These are phyloP conservation scores for Cadophora luteo-olivacea DNA, from an alignment of 2,329 filamentous ascomycete genomes.

Conservation along the genomic window DNA sequence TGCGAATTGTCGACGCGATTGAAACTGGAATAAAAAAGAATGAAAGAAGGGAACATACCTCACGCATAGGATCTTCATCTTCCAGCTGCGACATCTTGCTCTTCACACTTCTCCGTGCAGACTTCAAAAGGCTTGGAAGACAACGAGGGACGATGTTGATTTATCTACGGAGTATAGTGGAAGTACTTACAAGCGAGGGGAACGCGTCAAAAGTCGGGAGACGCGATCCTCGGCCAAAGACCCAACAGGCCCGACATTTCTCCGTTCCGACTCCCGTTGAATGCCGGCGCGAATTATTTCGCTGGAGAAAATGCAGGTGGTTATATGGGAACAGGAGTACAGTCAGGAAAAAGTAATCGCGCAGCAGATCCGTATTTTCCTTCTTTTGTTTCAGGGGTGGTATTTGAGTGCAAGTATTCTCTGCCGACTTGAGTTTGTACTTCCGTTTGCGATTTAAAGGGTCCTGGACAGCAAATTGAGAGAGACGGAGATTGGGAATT, in stretches of 20 bases:
- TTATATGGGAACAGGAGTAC: neutral
- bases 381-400: neutral
- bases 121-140: neutral
- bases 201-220: neutral
- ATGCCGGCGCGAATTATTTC: constrained; percentile 5
- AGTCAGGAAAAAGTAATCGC: constrained; percentile 13
- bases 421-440: neutral
- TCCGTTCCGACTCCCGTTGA: neutral
- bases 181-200: neutral
- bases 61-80: constrained; percentile 24
- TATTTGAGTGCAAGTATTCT: neutral
- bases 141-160: neutral
- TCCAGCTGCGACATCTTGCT: constrained; percentile 33
- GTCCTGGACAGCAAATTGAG: neutral
- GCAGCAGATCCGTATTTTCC: constrained; percentile 1
- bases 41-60: neutral
- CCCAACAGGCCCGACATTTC: neutral
- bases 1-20: neutral
- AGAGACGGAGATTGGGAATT: neutral
- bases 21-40: neutral
- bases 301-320: neutral
- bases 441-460: neutral
- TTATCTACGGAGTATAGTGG: too few species aligned
- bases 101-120: neutral
- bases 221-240: neutral